Conservation (phyloP, 1,284 basidiomycete genomes). For the Boletus subluridellus region DNA sequence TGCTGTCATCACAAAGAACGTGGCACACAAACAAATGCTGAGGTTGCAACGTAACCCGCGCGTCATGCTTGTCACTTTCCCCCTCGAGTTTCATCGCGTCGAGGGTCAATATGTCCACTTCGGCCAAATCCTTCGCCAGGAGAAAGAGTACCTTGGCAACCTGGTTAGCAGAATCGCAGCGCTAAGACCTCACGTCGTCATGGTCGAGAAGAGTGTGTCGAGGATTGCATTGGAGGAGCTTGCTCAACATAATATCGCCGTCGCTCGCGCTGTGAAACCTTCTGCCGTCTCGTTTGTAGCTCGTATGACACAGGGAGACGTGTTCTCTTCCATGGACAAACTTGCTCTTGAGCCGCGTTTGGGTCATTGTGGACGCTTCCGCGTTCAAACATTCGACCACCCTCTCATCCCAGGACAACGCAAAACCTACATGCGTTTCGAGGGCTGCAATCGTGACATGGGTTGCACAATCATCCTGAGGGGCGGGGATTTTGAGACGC, state of each 20-base stretch:
- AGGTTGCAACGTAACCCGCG: constrained; percentile 74
- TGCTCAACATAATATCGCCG: constrained; percentile 82
- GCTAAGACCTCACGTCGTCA: constrained; percentile 86
- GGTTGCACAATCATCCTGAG: constrained; percentile 93
- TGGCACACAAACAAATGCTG: constrained; percentile 90
- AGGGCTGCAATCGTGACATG: constrained; percentile 88
- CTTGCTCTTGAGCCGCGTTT: constrained; percentile 87
- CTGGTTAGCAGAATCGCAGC: constrained; percentile 88
- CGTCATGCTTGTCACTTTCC: constrained; percentile 94
- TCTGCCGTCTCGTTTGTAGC: constrained; percentile 86
- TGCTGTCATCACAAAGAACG: constrained; percentile 96
- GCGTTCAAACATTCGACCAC: constrained; percentile 93
- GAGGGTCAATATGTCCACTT: constrained; percentile 95
- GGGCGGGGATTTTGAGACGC: constrained; percentile 78
- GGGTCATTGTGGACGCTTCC: constrained; percentile 86
- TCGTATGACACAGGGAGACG: constrained; percentile 91
- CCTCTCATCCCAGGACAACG: constrained; percentile 83
- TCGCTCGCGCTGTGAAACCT: constrained; percentile 87
- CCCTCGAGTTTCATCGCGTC: constrained; percentile 91
- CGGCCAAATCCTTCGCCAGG: constrained; percentile 89
- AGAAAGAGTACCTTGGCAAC: constrained; percentile 91
- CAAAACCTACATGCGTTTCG: constrained; percentile 97
- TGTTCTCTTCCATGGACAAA: constrained; percentile 94
- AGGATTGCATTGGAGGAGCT: constrained; percentile 90
- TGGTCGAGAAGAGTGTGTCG: constrained; percentile 92